phyloP scores from a whole-genome alignment of 2,329 filamentous ascomycete genomes.

The Talaromyces sp. region DNA sequence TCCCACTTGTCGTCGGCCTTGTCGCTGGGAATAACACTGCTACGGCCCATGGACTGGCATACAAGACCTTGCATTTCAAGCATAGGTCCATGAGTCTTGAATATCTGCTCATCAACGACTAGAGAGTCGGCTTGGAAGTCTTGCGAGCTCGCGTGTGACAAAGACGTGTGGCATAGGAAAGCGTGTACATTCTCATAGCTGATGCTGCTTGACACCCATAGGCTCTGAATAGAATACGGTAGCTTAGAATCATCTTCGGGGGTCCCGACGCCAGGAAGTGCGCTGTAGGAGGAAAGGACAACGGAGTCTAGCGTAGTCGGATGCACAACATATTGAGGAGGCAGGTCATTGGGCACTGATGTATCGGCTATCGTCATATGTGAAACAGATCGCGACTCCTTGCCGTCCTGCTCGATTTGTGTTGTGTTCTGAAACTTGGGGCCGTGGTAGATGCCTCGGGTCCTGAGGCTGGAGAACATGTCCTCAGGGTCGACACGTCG shows the following conservation, averaged over 20 bases:
- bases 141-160: background rate
- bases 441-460: background rate
- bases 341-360: no score
- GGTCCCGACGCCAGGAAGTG: background rate
- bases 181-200: background rate
- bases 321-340: background rate
- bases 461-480: background rate
- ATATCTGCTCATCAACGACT: background rate
- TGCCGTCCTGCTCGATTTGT: background rate
- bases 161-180: background rate
- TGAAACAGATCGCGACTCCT: background rate
- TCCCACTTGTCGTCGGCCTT: no score
- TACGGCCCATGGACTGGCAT: background rate
- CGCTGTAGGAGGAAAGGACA: background rate
- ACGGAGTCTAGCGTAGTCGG: slow-evolving; percentile 1
- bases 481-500: background rate
- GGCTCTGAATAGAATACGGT: background rate
- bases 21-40: no score
- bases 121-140: background rate
- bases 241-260: background rate
- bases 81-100: background rate
- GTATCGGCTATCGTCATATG: background rate
- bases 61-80: background rate
- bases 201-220: background rate
- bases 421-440: background rate